These are phyloP conservation scores for Cystofilobasidium bisporidii DNA, from an alignment of 768 basidiomycete species.

Conservation along the genomic window DNA sequence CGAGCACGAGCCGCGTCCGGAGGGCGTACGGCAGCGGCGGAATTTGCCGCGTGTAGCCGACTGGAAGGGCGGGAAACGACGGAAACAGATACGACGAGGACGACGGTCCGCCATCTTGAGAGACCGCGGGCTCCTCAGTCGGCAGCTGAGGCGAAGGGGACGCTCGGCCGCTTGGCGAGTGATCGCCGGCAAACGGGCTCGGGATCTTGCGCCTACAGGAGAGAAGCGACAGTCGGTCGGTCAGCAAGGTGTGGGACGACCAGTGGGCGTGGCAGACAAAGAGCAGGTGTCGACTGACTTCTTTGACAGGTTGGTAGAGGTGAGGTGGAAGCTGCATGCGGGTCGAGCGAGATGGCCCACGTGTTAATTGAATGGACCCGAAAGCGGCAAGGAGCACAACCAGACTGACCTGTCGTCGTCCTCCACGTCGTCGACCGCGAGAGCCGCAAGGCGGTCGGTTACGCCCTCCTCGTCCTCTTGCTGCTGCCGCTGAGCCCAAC, in stretches of 20 bases:
- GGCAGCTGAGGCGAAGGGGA: background rate
- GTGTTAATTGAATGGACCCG: no score
- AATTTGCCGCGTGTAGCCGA: constrained; percentile 8
- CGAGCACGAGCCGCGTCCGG: constrained; percentile 1
- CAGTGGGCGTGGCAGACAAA: background rate
- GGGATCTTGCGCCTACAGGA: background rate
- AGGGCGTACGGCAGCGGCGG: constrained; percentile 3
- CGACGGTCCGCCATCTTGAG: background rate
- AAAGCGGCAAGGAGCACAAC: no score
- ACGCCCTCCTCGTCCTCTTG: no score
- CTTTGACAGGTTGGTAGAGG: background rate
- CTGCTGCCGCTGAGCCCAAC: no score
- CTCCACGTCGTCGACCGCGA: no score
- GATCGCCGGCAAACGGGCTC: background rate
- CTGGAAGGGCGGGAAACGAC: background rate
- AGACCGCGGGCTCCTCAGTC: no score
- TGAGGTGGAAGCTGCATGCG: background rate
- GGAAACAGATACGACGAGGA: background rate
- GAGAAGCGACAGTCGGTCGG: background rate
- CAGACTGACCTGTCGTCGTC: no score
- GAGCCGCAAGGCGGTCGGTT: no score
- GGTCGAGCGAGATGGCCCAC: no score
- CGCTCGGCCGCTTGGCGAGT: background rate
- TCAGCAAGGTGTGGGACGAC: background rate
- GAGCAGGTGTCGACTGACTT: background rate